Evolutionary conservation across 148 eudicot genomes (phyloP).

Genomic region (Fallopia convolvulus): DNA sequence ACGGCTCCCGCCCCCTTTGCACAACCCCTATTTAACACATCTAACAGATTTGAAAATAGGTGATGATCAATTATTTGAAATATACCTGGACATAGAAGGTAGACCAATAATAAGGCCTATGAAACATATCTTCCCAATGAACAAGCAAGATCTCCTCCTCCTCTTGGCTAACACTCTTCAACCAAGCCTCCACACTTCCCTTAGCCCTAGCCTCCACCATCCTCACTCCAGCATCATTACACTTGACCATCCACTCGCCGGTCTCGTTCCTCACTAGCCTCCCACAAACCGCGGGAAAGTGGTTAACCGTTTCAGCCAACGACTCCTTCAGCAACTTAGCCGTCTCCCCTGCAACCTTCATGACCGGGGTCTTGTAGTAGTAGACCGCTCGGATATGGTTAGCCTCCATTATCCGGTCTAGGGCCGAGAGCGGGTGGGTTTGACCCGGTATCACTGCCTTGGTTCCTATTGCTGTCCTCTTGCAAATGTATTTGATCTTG

Average conservation of each 20-base stretch:
- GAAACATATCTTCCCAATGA: slow-evolving; percentile 60
- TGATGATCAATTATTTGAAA: background rate
- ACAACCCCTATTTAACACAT: too few relatives aligned
- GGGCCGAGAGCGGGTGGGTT: slow-evolving; percentile 30
- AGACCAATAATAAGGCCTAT: slow-evolving; percentile 51
- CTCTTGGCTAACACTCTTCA: slow-evolving; percentile 33
- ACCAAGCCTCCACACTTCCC: slow-evolving; percentile 61
- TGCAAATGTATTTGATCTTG: slow-evolving; percentile 21
- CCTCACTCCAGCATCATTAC: slow-evolving; percentile 68
- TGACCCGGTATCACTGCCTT: slow-evolving; percentile 35
- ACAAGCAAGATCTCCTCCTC: slow-evolving; percentile 39
- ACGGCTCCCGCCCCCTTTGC: too few relatives aligned
- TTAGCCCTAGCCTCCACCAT: slow-evolving; percentile 45
- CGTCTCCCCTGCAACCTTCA: slow-evolving; percentile 15
- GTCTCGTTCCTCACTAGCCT: slow-evolving; percentile 30
- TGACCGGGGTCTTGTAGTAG: slow-evolving; percentile 26
- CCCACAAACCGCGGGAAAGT: slow-evolving; percentile 38
- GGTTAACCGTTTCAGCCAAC: slow-evolving; percentile 28
- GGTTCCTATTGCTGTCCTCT: slow-evolving; percentile 43
- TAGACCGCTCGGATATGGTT: slow-evolving; percentile 34
- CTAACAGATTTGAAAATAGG: too few relatives aligned
- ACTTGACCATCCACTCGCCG: slow-evolving; percentile 54
- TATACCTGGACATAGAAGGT: slow-evolving; percentile 48
- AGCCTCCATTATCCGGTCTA: slow-evolving; percentile 54
- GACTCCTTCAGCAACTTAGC: slow-evolving; percentile 29